Evolutionary conservation across 1,284 basidiomycete genomes (phyloP).

Genomic region (Sporisorium graminicola): DNA sequence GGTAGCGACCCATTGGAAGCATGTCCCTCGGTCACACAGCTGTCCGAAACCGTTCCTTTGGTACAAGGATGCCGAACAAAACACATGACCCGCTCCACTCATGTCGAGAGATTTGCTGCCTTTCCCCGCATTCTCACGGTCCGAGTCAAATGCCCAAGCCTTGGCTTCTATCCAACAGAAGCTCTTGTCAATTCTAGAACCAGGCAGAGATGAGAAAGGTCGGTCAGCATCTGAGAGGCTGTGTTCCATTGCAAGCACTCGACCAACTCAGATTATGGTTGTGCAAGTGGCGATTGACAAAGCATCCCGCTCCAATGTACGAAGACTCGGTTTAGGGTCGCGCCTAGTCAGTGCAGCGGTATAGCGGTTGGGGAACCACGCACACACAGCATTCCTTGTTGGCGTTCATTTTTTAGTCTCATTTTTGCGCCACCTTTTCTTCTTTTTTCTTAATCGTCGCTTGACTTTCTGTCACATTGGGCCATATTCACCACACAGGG

Average conservation of each 20-base stretch:
- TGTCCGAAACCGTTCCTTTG: neutral
- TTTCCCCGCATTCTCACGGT: neutral
- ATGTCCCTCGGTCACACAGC: neutral
- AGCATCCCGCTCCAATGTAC: conserved; percentile 84
- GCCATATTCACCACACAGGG: too few relatives aligned
- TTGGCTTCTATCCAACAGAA: neutral
- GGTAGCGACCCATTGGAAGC: neutral
- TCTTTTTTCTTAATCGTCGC: too few relatives aligned
- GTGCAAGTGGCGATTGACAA: too few relatives aligned
- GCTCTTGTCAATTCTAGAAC: neutral
- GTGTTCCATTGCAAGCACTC: too few relatives aligned
- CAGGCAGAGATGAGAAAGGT: too few relatives aligned
- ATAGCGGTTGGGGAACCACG: conserved; percentile 86
- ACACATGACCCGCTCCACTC: conserved; percentile 1
- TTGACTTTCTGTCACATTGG: too few relatives aligned
- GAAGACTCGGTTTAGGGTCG: conserved; percentile 84
- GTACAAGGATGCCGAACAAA: too few relatives aligned
- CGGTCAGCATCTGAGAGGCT: too few relatives aligned
- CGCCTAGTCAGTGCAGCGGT: conserved; percentile 84
- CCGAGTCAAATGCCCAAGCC: too few relatives aligned
- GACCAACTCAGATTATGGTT: too few relatives aligned
- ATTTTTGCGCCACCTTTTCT: neutral
- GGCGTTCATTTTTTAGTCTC: too few relatives aligned
- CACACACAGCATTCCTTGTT: conserved; percentile 77
- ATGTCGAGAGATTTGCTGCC: neutral